Percentiles rank a stretch among this genome's conserved stretches.
Evolutionary conservation across 345 rosid species (phyloP).

Genomic region (Citrus inodora): DNA sequence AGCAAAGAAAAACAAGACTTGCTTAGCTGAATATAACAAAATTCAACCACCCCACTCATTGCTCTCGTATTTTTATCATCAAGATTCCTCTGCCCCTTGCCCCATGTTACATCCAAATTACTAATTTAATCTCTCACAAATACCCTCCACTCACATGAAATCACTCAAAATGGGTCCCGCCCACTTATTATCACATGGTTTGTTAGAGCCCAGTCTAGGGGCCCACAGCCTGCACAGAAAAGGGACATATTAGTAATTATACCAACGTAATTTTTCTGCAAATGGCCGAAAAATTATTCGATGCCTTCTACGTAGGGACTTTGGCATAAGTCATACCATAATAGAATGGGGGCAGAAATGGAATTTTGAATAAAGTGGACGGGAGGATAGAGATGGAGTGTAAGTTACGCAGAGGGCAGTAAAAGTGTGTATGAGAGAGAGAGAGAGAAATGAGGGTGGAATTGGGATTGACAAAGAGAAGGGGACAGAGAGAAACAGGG

Average conservation of each 20-base stretch:
- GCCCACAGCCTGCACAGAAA: too few species aligned
- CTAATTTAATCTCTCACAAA: conserved; percentile 11
- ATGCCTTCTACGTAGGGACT: not conserved
- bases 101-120: not conserved
- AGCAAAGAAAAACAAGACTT: not conserved
- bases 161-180: conserved; percentile 12
- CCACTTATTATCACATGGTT: not conserved
- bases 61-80: conserved; percentile 3
- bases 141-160: conserved; percentile 20
- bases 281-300: not conserved
- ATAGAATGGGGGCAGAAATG: not conserved
- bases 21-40: conserved; percentile 17
- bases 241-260: not conserved
- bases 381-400: not conserved
- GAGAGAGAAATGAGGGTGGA: too few species aligned
- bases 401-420: conserved; percentile 16
- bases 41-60: conserved; percentile 39
- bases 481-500: conserved; percentile 42
- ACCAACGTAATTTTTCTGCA: not conserved
- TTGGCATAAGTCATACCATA: not conserved
- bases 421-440: too few species aligned
- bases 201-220: not conserved
- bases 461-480: conserved; percentile 3
- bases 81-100: conserved; percentile 8
- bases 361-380: not conserved